Evolutionary conservation across 352 stramenopile genomes (phyloP), one percentile per base, ranked within the genome.

Genomic region (Phytophthora agathidicida): DNA sequence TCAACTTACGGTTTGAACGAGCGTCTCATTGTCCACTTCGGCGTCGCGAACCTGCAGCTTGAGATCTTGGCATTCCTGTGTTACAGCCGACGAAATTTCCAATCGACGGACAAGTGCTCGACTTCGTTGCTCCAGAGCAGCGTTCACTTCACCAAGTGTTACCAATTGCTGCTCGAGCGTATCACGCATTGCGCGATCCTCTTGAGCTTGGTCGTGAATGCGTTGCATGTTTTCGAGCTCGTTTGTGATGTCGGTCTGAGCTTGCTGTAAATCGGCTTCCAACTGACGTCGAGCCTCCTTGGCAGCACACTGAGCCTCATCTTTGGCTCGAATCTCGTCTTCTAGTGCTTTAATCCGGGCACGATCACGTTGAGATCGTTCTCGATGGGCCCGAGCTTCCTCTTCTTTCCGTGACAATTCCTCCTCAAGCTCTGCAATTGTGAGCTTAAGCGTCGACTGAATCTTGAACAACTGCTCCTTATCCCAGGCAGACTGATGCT

Each of bases 361-460:
- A 24, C 79, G 77, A 46, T 90, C 83, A 38, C 73, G 72, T 24
- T 89, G 77, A 9, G 71, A 68, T 33, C 65, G 67, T 32, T 91
- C 77, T 8, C 68, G 76, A 52, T 74, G 82, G 1, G 58, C 65
- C 33, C 63, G 39, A 17, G 84, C 19, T 22, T 91, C 75, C 8
- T 80, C 68, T 33, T 94, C 79, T 68, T 91, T 91, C 24, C 67
- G 68, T 1, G 54, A 73, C 6, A 94, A 60, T 24, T 93, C 85
- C n/a, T 93, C 77, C 44, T 94, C 81, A 2, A 94, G 75, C 44
- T 94, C 85, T 9, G 87, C 68, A 23, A 94, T 89, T 1, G 85
- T 93, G 33, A 75, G 71, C 35, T 75, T 76, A 16, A 94, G 51
- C 9, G 85, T 93, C 9, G 73, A 54, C 19, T 93, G 77, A 43